These are phyloP conservation scores for Ustilago trichophora DNA, from an alignment of 1,284 basidiomycete genomes.

Conservation along the genomic window DNA sequence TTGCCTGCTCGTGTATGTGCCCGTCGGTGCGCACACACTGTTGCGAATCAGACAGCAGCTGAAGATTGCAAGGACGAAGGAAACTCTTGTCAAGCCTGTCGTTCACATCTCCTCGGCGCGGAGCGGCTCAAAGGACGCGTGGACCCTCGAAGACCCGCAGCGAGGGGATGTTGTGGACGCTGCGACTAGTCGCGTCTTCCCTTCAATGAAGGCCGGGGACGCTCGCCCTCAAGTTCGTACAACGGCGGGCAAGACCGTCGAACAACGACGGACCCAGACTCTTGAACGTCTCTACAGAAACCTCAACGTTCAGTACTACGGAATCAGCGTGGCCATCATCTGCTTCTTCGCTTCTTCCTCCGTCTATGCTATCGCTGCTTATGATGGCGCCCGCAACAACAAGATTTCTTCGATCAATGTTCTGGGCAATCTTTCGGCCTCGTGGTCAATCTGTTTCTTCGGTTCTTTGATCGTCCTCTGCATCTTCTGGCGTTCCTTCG, in stretches of 20 bases:
- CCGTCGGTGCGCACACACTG: conserved; percentile 25
- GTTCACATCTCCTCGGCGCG: too few species aligned
- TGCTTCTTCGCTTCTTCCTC: conserved; percentile 7
- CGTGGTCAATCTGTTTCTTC: conserved; percentile 8
- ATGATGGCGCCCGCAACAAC: conserved; percentile 11
- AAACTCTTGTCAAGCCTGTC: neutral
- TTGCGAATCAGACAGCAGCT: conserved; percentile 14
- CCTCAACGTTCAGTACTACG: conserved; percentile 22
- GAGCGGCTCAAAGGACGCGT: too few species aligned
- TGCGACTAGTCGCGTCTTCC: conserved; percentile 15
- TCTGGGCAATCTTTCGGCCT: conserved; percentile 1
- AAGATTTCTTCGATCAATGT: neutral
- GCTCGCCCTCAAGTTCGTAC: neutral
- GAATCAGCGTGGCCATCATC: conserved; percentile 17
- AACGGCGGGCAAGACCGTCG: neutral
- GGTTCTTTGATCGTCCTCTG: conserved; percentile 4
- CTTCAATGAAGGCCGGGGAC: neutral
- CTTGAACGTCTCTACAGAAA: conserved; percentile 19
- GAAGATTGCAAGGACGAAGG: neutral
- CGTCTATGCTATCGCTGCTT: neutral
- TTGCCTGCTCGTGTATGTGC: conserved; percentile 3
- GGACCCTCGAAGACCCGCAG: too few species aligned
- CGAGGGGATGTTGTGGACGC: too few species aligned
- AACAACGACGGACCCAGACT: conserved; percentile 17
- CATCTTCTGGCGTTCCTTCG: conserved; percentile 31